Evolutionary conservation across 257 asterid species (phyloP), one percentile per base, ranked within the genome.

Genomic region (Ilex aquifolium): DNA sequence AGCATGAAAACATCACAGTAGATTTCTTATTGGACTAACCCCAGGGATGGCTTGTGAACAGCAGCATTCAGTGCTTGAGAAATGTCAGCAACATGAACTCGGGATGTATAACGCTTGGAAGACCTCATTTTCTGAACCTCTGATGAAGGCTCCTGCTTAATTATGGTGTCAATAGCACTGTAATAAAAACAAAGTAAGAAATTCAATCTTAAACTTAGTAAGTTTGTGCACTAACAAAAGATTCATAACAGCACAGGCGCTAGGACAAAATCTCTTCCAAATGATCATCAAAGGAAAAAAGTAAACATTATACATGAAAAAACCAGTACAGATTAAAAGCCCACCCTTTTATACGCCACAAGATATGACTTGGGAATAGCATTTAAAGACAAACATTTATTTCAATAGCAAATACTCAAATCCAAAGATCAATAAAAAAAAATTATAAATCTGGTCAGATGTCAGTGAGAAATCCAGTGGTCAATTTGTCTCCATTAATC

Each of bases 101-200:
- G 84, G 30, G 98, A 83, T 2, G 95, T 89, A 70, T 77, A 87
- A 31, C 53, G 72, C 76, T 84, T 86, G 4, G 65, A 78, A 17
- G 74, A 67, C 79, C 98, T 83, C 66, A 40, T 72, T 63, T 65
- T 80, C 78, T 91, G 96, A 61, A 74, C 65, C 60, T 60, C 71
- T 4, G 98, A 83, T 57, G 74, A 82, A 39, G 86, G 67, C 65
- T 62, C 83, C 77, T 78, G 77, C 77, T 85, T 89, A 61, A 85
- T 79, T 60, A 92, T 72, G 66, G 97, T 87, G 74, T 83, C 95
- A 52, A 92, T 70, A n/a, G 98, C 98, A 82, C 98, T 92, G 82
- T 53, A 61, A 53, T 51, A 61, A 21, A 21, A 6, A 74, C 12
- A 10, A 31, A 32, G 40, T 53, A 4, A 14, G 11, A 5, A 58